phyloP scores from a whole-genome alignment of 768 basidiomycete species.

The Amanita pallidorosea region DNA sequence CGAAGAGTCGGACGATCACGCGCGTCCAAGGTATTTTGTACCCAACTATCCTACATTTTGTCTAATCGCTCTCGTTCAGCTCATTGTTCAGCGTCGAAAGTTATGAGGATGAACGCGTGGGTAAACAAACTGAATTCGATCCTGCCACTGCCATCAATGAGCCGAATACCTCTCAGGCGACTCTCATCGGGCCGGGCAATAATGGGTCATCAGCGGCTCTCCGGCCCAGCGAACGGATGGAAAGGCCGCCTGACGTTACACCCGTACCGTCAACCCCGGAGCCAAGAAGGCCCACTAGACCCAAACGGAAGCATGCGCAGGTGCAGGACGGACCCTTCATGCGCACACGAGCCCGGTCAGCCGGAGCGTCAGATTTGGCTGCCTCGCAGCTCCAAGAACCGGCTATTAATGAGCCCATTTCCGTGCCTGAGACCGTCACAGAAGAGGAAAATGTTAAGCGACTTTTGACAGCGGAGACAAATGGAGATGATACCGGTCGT shows the following conservation, averaged over 20 bases:
- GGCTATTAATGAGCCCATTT: neutral
- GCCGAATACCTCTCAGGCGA: conserved; percentile 6
- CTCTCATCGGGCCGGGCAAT: conserved; percentile 3
- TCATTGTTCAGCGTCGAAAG: neutral
- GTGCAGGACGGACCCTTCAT: conserved; percentile 19
- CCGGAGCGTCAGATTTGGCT: conserved; percentile 3
- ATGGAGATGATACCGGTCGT: neutral
- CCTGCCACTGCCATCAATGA: neutral
- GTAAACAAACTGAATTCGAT: no score
- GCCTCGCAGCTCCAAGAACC: neutral
- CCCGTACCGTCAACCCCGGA: neutral
- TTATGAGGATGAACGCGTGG: neutral
- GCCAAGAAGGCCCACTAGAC: neutral
- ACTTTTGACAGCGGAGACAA: conserved; percentile 12
- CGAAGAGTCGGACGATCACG: neutral
- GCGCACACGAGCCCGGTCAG: conserved; percentile 21
- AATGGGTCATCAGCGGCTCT: neutral
- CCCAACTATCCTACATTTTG: neutral
- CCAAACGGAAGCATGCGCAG: neutral
- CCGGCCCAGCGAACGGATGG: neutral
- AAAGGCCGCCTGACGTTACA: neutral
- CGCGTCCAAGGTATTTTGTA: neutral
- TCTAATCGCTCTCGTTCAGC: neutral
- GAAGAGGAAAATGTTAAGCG: conserved; percentile 20
- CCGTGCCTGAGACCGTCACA: conserved; percentile 11